phyloP scores from a whole-genome alignment of 441 rosid species.

The Mallotus repandus region DNA sequence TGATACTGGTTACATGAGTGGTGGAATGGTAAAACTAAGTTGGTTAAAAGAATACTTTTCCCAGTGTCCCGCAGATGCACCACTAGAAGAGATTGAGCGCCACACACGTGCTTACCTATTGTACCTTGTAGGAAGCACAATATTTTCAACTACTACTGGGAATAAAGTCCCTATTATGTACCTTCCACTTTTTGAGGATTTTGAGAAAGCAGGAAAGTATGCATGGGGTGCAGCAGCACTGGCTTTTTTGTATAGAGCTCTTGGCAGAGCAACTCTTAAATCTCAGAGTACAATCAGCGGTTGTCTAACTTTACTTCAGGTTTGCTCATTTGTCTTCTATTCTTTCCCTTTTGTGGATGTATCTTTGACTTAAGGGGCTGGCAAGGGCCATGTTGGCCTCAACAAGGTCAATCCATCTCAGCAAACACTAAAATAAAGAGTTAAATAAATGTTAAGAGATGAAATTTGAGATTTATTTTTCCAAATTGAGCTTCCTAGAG shows the following conservation, averaged over 20 bases:
- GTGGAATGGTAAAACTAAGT: conserved; percentile 62
- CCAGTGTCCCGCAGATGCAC: conserved; percentile 61
- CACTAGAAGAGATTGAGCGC: conserved; percentile 44
- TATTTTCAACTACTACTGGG: conserved; percentile 70
- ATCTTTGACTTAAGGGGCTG: conserved; percentile 3
- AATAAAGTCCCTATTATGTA: conserved; percentile 72
- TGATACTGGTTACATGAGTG: conserved; percentile 44
- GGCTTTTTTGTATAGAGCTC: conserved; percentile 70
- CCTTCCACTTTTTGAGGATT: conserved; percentile 60
- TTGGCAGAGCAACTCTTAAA: conserved; percentile 68
- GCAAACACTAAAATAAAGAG: not conserved
- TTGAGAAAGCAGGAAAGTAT: conserved; percentile 62
- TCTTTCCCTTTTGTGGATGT: not conserved
- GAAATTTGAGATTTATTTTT: no score
- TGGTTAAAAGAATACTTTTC: conserved; percentile 71
- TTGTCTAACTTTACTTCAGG: conserved; percentile 75
- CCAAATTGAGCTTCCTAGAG: not conserved
- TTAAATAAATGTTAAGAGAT: not conserved
- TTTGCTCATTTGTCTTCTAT: not conserved
- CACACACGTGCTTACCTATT: conserved; percentile 67
- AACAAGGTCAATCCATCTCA: not conserved
- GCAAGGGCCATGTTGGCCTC: not conserved
- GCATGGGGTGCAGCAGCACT: conserved; percentile 84
- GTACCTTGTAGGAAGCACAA: conserved; percentile 69
- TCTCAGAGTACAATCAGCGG: conserved; percentile 81